Base-by-base conservation (phyloP, 2,329 filamentous ascomycete genomes). In the Ophiocordyceps sinensis region DNA sequence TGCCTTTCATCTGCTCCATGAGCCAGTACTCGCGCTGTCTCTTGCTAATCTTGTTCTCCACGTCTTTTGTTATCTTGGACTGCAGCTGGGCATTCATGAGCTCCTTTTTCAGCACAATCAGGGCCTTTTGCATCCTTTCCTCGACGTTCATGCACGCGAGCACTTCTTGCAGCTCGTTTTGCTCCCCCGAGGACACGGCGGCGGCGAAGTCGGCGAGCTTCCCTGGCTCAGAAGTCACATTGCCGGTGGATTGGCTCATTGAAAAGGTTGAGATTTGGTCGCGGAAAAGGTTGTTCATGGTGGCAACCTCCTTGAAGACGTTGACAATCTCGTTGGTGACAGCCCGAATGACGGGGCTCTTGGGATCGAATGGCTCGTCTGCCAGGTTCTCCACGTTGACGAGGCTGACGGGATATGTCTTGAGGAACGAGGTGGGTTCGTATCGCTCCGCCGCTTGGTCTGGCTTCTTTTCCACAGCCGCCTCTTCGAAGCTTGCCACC, bases 1-100 rank as follows among this genome's bases (percentile, higher is more conserved):
- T 98, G 23, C 88, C 91, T 68, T 96, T 96, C 88, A 98, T 94
- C 61, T 98, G 93, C 63, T 98, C 91, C 86, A 94, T 93, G 37
- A 98, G 68, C 85, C 87, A 96, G 65, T 96, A 98, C 58, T 98
- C 91, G 40, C 91, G 79, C 60, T 98, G 91, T 28, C 89, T 81
- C 65, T 98, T 96, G 53, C 88, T 88, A 41, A 98, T 96, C 64
- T 94, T 95, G 55, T 77, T 86, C 60, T 96, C 91, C 15, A 98
- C 93, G 56, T 98, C 91, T 64, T 95, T 95, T 44, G 84, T 86
- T 44, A 98, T 96, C 69, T 96, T 98, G 43, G 85, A 89, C 60
- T 95, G 89, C 28, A 98, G 69, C 58, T 96, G 85, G 0, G 91
- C 91, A 51, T 96, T 98, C 83, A 96, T 94, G 41, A 95, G 75